phyloP scores from a whole-genome alignment of 1,139 yeast species.

The Nematodospora anomalae region DNA sequence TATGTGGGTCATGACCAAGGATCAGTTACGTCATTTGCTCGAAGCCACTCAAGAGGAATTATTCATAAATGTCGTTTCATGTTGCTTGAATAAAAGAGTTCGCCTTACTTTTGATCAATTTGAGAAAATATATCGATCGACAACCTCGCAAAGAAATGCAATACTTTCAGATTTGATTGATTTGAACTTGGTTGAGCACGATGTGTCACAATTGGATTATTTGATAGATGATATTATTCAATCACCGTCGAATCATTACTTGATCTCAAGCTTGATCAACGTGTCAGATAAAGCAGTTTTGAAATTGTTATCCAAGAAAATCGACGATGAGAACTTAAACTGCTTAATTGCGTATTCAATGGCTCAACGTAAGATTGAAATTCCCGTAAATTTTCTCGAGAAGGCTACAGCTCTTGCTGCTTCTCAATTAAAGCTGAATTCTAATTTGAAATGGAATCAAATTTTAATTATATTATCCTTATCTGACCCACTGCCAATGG shows the following conservation, averaged over 20 bases:
- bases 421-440: conserved; percentile 11
- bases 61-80: conserved; percentile 4
- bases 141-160: conserved; percentile 6
- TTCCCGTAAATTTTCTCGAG: conserved; percentile 9
- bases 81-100: conserved; percentile 5
- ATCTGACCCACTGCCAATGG: not conserved
- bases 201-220: conserved; percentile 20
- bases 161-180: conserved; percentile 15
- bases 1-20: conserved; percentile 19
- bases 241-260: conserved; percentile 18
- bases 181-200: conserved; percentile 23
- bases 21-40: conserved; percentile 13
- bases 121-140: conserved; percentile 6
- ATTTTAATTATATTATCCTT: conserved; percentile 12
- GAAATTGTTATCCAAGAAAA: conserved; percentile 18
- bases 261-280: conserved; percentile 24
- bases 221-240: conserved; percentile 18
- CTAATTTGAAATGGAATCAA: conserved; percentile 16
- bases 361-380: conserved; percentile 7
- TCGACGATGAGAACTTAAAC: conserved; percentile 21
- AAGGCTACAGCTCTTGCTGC: conserved; percentile 9
- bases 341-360: conserved; percentile 26
- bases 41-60: not conserved
- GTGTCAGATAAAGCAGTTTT: conserved; percentile 14
- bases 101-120: conserved; percentile 8